Evolutionary conservation across 225 moss, liverwort and hornwort genomes (phyloP), one percentile per base, ranked within the genome.

Genomic region (Straminergon stramineum): DNA sequence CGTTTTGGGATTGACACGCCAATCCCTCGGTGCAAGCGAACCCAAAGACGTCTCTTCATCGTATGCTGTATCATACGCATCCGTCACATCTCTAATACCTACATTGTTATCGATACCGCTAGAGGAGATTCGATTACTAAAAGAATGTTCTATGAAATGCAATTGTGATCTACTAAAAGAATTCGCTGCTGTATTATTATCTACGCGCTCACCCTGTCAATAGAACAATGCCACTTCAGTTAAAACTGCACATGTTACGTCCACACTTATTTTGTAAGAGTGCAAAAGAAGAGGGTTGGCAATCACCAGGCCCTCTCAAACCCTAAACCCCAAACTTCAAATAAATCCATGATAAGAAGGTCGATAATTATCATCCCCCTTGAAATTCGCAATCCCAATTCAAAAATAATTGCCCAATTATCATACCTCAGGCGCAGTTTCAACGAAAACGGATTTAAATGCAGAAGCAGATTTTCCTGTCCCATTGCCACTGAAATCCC

Each of bases 1-100:
- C 32, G 30, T 91, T 90, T 92, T 93, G 48, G 93, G 83, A 8
- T 77, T 91, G 31, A 92, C 88, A 80, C 93, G 92, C 94, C 92
- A 92, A 85, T 91, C 92, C 60, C 82, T 88, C 13, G 71, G 39
- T 41, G 87, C 85, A 83, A 69, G 55, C 60, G 30, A 82, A 58
- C 82, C 68, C 37, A 82, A 48, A 24, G 73, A 39, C 17, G 21
- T 75, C 76, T 71, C 74, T 63, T 84, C 56, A 55, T 87, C 74
- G 48, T 76, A 80, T 64, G 34, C 69, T 85, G 63, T 45, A 65
- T 32, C 67, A 56, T 41, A 31, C 61, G 41, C 81, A 56, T 81
- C 69, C 60, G 39, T 18, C 17, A 58, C 51, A 63, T 88, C 85
- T 43, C 77, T 69, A 62, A 58, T 89, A 34, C 34, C 75, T 86